Conservation (phyloP, 2,329 filamentous ascomycete species). For the Blastomyces gilchristii region DNA sequence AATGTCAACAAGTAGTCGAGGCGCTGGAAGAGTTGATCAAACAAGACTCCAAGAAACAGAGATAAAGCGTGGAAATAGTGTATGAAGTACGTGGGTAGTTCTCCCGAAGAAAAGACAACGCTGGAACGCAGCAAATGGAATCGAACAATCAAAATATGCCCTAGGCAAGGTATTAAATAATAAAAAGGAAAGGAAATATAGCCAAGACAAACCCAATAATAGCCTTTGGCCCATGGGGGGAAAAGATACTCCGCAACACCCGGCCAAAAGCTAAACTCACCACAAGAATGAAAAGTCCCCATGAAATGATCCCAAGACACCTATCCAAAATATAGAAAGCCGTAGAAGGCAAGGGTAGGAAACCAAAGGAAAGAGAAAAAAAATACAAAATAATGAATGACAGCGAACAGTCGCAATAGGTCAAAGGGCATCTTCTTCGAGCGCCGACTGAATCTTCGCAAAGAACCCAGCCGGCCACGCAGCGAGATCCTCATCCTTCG, state of each 20-base stretch:
- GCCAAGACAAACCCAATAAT: neutral
- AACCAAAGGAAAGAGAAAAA: neutral
- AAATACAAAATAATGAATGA: neutral
- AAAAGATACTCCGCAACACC: neutral
- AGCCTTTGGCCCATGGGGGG: neutral
- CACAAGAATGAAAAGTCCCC: neutral
- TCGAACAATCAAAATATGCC: neutral
- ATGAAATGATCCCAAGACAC: neutral
- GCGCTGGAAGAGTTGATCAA: neutral
- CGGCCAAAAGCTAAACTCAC: neutral
- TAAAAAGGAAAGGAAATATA: neutral
- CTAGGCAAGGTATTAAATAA: neutral
- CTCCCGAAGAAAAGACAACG: neutral
- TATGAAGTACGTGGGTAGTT: neutral
- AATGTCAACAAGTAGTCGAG: neutral
- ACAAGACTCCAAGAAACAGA: neutral
- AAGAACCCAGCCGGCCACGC: constrained; percentile 41
- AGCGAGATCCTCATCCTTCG: constrained; percentile 46
- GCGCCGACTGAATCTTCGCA: constrained; percentile 37
- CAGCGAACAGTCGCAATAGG: neutral
- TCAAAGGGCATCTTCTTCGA: constrained; percentile 34
- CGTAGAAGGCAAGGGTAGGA: neutral
- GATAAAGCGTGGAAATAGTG: neutral
- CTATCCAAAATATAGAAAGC: neutral
- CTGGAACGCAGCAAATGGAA: constrained; percentile 7